These are phyloP conservation scores for Trametes cingulata DNA, from an alignment of 768 basidiomycete genomes.

Conservation along the genomic window DNA sequence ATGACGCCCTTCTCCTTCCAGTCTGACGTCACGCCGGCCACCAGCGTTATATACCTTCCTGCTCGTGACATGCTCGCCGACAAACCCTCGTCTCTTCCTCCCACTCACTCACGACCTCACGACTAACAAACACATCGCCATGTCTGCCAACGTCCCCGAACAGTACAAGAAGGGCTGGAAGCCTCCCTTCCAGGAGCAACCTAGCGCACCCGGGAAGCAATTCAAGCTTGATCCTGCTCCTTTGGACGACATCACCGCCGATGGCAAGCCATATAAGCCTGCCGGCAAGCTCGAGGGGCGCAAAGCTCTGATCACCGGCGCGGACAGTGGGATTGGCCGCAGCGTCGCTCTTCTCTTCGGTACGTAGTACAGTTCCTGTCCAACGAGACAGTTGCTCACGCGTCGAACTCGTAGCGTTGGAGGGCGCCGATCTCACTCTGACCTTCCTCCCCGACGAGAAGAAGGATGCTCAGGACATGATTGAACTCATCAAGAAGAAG, in stretches of 20 bases:
- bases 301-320: slow-evolving; percentile 51
- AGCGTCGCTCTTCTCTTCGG: slow-evolving; percentile 43
- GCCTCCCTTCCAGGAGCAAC: slow-evolving; percentile 34
- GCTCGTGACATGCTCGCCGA: background rate
- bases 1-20: slow-evolving; percentile 3
- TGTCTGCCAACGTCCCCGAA: slow-evolving; percentile 21
- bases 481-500: slow-evolving; percentile 40
- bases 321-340: slow-evolving; percentile 51
- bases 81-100: background rate
- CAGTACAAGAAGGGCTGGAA: slow-evolving; percentile 36
- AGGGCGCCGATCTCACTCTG: slow-evolving; percentile 39
- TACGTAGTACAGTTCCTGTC: slow-evolving; percentile 9
- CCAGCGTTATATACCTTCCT: background rate
- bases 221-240: slow-evolving; percentile 35
- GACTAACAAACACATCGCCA: background rate
- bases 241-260: slow-evolving; percentile 43
- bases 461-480: slow-evolving; percentile 41
- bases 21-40: slow-evolving; percentile 11
- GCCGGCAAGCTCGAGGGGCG: slow-evolving; percentile 49
- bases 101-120: background rate
- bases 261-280: slow-evolving; percentile 46
- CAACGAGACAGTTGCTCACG: background rate
- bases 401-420: slow-evolving; percentile 28
- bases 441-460: slow-evolving; percentile 36
- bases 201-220: slow-evolving; percentile 34